Evolutionary conservation across 805 yeast genomes (phyloP).

Genomic region (Ogataea chonburiensis): DNA sequence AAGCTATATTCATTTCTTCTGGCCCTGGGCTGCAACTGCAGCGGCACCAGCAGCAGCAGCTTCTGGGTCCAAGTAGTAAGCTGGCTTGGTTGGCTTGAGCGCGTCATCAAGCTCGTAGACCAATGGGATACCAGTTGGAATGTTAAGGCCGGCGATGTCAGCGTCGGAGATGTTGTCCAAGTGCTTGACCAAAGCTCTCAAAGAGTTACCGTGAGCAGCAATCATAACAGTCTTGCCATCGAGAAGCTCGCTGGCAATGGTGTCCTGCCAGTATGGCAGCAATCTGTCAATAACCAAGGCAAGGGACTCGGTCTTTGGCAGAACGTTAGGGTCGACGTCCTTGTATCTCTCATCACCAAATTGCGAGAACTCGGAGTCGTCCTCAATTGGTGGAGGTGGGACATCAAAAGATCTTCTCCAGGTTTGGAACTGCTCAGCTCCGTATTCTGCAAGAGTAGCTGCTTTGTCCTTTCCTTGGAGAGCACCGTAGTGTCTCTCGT

Average conservation of each 20-base stretch:
- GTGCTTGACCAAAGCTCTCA: constrained; percentile 94
- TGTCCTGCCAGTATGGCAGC: constrained; percentile 96
- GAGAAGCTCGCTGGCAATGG: constrained; percentile 79
- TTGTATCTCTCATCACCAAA: constrained; percentile 80
- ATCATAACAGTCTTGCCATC: constrained; percentile 86
- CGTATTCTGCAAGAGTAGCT: constrained; percentile 81
- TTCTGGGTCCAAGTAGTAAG: constrained; percentile 97
- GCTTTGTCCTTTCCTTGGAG: constrained; percentile 99
- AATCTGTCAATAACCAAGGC: constrained; percentile 93
- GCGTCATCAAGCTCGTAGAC: constrained; percentile 89
- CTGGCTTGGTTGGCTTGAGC: constrained; percentile 86
- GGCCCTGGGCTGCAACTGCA: constrained; percentile 97
- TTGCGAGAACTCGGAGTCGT: constrained; percentile 79
- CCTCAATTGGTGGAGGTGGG: constrained; percentile 90
- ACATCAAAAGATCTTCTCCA: constrained; percentile 98
- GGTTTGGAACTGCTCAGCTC: constrained; percentile 89
- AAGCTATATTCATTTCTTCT: constrained; percentile 44
- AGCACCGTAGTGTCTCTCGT: constrained; percentile 99
- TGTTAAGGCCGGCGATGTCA: constrained; percentile 91
- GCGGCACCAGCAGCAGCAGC: constrained; percentile 99
- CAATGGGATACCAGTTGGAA: constrained; percentile 98
- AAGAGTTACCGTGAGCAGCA: constrained; percentile 98
- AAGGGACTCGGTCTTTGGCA: constrained; percentile 94
- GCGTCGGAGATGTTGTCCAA: constrained; percentile 90
- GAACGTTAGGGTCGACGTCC: constrained; percentile 77